A percentile compares a stretch with the other conserved stretches of the same genome.
Evolutionary conservation across 2,329 filamentous ascomycete genomes (phyloP).

Genomic region (Alternaria burnsii): DNA sequence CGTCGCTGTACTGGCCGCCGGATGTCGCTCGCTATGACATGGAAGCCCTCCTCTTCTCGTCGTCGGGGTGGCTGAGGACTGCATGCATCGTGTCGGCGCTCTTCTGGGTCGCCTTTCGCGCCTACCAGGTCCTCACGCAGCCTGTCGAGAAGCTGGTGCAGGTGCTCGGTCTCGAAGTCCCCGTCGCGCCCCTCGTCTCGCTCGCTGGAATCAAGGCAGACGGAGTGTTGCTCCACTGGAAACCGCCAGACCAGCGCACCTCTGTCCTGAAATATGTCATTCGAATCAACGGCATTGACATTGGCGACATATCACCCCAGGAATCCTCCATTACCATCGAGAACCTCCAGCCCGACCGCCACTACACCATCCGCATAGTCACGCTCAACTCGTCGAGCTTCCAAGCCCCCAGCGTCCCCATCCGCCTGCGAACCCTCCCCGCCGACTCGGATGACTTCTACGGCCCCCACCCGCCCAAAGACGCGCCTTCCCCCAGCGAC

Average conservation of each 20-base stretch:
- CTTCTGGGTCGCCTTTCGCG: constrained; percentile 76
- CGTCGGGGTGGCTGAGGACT: constrained; percentile 48
- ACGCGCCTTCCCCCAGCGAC: constrained; percentile 39
- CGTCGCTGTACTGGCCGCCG: constrained; percentile 46
- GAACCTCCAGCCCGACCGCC: constrained; percentile 83
- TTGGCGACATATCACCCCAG: constrained; percentile 82
- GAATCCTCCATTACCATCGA: constrained; percentile 93
- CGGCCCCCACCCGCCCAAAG: constrained; percentile 62
- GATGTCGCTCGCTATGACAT: constrained; percentile 47
- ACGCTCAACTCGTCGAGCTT: constrained; percentile 93
- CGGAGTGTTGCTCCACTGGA: constrained; percentile 91
- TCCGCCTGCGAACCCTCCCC: constrained; percentile 77
- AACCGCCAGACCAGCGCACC: constrained; percentile 70
- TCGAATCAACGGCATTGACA: constrained; percentile 91
- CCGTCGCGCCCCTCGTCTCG: constrained; percentile 86
- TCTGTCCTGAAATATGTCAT: constrained; percentile 88
- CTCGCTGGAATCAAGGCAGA: constrained; percentile 88
- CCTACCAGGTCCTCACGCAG: constrained; percentile 87
- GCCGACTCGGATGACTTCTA: constrained; percentile 56
- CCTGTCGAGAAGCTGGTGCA: constrained; percentile 90
- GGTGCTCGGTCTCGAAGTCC: constrained; percentile 92
- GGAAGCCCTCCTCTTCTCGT: constrained; percentile 45
- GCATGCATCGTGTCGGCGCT: constrained; percentile 47
- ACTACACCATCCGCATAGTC: constrained; percentile 93
- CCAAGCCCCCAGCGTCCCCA: constrained; percentile 84